These are phyloP conservation scores for Cladophialophora psammophila DNA, from an alignment of 2,329 filamentous ascomycete species.

Conservation along the genomic window DNA sequence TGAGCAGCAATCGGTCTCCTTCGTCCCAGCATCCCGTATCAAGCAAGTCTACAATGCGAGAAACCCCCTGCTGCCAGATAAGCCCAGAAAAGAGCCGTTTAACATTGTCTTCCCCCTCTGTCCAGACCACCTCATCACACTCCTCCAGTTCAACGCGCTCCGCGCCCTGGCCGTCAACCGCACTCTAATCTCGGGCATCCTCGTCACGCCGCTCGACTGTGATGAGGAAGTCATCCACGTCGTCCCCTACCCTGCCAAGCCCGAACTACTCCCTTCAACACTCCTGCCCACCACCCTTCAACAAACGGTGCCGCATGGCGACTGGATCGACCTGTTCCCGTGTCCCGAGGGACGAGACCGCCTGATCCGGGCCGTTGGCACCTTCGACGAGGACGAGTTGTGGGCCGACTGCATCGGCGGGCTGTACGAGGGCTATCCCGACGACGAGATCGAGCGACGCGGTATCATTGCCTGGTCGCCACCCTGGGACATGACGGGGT, in stretches of 20 bases:
- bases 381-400: constrained; percentile 54
- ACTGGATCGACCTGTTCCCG: constrained; percentile 55
- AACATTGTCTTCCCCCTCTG: constrained; percentile 46
- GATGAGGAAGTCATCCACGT: constrained; percentile 4
- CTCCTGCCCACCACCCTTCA: constrained; percentile 50
- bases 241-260: not conserved
- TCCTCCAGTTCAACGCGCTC: constrained; percentile 53
- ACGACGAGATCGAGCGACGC: constrained; percentile 50
- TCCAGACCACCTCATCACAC: constrained; percentile 53
- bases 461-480: constrained; percentile 55
- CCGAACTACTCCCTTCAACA: constrained; percentile 12
- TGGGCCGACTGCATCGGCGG: constrained; percentile 55
- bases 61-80: constrained; percentile 17
- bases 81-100: constrained; percentile 9
- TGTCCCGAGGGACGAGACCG: constrained; percentile 50
- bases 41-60: constrained; percentile 20
- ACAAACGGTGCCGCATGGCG: constrained; percentile 48
- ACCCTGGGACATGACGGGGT: constrained; percentile 51
- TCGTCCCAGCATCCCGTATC: constrained; percentile 16
- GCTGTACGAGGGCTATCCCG: constrained; percentile 41
- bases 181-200: constrained; percentile 11
- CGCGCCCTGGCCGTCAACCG: constrained; percentile 48
- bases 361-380: constrained; percentile 45
- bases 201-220: not conserved
- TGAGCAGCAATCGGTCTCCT: constrained; percentile 13